Base-by-base conservation (phyloP, 208 protist species). In the Leishmania guyanensis region DNA sequence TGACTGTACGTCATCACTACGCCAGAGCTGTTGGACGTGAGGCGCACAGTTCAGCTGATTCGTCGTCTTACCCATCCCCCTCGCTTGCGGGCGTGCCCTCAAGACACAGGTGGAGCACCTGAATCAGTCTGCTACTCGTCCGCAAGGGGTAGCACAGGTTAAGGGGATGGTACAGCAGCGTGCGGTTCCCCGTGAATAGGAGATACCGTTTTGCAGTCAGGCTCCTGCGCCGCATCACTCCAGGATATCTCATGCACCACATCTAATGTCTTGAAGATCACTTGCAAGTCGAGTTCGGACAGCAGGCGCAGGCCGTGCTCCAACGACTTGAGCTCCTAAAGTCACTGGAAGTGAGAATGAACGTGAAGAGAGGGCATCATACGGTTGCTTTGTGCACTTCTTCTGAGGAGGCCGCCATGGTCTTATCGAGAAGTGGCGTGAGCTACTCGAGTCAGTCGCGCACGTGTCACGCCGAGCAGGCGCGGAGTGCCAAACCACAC, bases 321-420 rank as follows among this genome's bases (percentile, higher is more conserved):
- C 9, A 89, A 82, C 64, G 89, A 82, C 17, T 73, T 66, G 46
- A 81, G 79, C 75, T 79, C 72, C 43, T 84, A 72, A 98, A 95
- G n/a, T 79, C 78, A 8, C 85, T 58, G 2, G 91, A 81, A 33
- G 90, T 86, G 43, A 93, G 76, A 54, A 86, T 77, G 81, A 93
- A 97, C 3, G 99, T 73, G 43, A 96, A 97, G 3, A 98, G 79
- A 14, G 89, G 85, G 53, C 89, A 95, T 9, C 99, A 75, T 26
- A 99, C 94, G 17, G 98, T 97, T 5, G 93, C 98, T 58, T 97
- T 95, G 58, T 98, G 96, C 33, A 99, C 99, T 84, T 99, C 99
- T 1, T 97, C 78, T 8, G 86, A 93, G 17, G 70, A 54, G 86
- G 99, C 99, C 0, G 72, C 66, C 58, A 99, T 78, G 20, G 89